phyloP scores from a whole-genome alignment of 129 eudicot species.

The Tagetes erecta region DNA sequence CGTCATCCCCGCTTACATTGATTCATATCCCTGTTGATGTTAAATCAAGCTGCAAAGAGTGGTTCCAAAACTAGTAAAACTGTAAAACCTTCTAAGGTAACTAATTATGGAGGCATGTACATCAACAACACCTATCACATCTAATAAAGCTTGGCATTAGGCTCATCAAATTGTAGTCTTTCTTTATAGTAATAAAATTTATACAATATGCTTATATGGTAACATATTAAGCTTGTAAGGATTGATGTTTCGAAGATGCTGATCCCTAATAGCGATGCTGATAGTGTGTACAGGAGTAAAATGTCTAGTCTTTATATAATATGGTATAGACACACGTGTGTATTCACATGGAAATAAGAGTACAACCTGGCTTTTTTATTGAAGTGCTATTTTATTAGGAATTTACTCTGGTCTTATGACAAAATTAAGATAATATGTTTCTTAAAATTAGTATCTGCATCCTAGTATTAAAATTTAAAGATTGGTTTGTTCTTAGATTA shows the following conservation, averaged over 20 bases:
- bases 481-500: background rate
- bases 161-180: background rate
- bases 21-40: background rate
- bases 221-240: conserved; percentile 3
- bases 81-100: too few relatives aligned
- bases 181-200: background rate
- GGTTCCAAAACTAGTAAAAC: background rate
- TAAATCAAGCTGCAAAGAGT: conserved; percentile 9
- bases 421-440: background rate
- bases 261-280: background rate
- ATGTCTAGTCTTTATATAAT: background rate
- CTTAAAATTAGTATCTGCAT: background rate
- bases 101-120: conserved; percentile 9
- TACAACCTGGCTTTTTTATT: background rate
- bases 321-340: background rate
- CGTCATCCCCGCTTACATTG: background rate
- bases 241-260: background rate
- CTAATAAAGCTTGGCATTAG: background rate
- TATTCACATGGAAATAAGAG: background rate
- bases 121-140: background rate
- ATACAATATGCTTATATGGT: conserved; percentile 4
- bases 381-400: background rate
- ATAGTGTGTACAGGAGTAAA: background rate
- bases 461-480: background rate
- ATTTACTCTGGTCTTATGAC: background rate